Conservation (phyloP, 2,329 filamentous ascomycete species). For the Colletotrichum gloeosporioides region DNA sequence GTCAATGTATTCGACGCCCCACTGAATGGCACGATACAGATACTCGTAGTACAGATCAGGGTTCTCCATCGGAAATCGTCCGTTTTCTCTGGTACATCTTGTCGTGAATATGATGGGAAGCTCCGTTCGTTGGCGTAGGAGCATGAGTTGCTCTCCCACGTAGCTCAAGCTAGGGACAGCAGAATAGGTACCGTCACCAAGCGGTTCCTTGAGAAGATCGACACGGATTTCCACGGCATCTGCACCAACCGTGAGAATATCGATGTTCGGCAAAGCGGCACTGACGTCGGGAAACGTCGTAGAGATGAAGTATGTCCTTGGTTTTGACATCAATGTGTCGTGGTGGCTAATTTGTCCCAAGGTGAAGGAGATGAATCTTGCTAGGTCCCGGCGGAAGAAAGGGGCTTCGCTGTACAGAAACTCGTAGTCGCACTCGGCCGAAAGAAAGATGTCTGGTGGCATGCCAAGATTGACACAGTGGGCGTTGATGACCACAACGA, state of each 20-base stretch:
- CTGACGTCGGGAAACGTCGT: conserved; percentile 89
- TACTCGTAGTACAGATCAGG: conserved; percentile 78
- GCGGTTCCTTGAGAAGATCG: conserved; percentile 78
- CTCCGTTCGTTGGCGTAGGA: conserved; percentile 82
- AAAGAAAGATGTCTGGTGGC: conserved; percentile 70
- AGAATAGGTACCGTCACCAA: conserved; percentile 65
- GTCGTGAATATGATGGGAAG: conserved; percentile 92
- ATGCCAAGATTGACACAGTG: conserved; percentile 77
- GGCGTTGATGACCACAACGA: conserved; percentile 75
- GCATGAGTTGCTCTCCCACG: conserved; percentile 86
- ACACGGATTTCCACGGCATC: conserved; percentile 87
- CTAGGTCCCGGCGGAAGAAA: conserved; percentile 76
- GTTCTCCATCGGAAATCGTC: conserved; percentile 83
- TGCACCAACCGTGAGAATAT: conserved; percentile 85
- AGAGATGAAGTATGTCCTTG: conserved; percentile 83
- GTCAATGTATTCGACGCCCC: conserved; percentile 90
- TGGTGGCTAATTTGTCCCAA: conserved; percentile 82
- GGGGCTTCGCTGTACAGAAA: conserved; percentile 79
- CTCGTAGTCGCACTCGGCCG: conserved; percentile 79
- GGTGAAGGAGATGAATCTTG: conserved; percentile 80
- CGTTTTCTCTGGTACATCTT: conserved; percentile 81
- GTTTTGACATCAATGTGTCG: conserved; percentile 77
- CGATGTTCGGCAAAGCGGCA: conserved; percentile 81
- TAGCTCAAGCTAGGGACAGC: conserved; percentile 80
- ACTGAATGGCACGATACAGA: conserved; percentile 83